A percentile compares a stretch with the other conserved stretches of the same genome.
Evolutionary conservation across 1,139 yeast species (phyloP).

Genomic region (Suhomyces chickasaworum): DNA sequence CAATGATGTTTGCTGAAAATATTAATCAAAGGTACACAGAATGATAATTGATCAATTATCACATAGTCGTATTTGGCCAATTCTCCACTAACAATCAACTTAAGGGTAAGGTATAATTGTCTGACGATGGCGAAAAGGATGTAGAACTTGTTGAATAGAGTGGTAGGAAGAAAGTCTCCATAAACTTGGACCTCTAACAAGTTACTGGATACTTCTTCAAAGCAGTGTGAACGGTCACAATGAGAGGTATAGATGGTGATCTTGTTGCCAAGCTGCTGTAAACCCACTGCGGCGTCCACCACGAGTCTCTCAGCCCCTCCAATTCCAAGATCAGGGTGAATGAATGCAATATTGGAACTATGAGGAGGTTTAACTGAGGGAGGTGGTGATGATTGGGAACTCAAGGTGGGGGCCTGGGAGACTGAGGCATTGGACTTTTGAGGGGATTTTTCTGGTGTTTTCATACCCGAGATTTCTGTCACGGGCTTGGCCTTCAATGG

Average conservation of each 20-base stretch:
- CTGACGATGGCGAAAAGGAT: constrained; percentile 83
- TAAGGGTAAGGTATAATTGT: constrained; percentile 67
- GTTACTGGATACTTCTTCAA: constrained; percentile 75
- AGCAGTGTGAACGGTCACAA: constrained; percentile 83
- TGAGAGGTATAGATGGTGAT: constrained; percentile 83
- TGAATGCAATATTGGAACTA: constrained; percentile 61
- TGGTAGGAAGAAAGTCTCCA: constrained; percentile 84
- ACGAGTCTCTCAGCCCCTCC: constrained; percentile 96
- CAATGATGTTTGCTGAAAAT: constrained; percentile 44
- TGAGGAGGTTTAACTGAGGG: constrained; percentile 1
- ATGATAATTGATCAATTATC: constrained; percentile 85
- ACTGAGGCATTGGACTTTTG: neutral
- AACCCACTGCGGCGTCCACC: constrained; percentile 91
- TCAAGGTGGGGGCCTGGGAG: neutral
- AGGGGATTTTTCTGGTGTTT: neutral
- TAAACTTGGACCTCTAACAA: constrained; percentile 63
- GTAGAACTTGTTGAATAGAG: constrained; percentile 63
- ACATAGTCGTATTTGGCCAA: constrained; percentile 63
- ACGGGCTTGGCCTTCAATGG: constrained; percentile 9
- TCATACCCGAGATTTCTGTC: constrained; percentile 5
- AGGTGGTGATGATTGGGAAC: neutral
- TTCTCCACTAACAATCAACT: constrained; percentile 52
- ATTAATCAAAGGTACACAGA: constrained; percentile 76
- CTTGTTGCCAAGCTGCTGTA: constrained; percentile 62
- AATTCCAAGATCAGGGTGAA: constrained; percentile 96